Evolutionary conservation across 352 stramenopile genomes (phyloP).

Genomic region (Phytophthora chlamydospora): DNA sequence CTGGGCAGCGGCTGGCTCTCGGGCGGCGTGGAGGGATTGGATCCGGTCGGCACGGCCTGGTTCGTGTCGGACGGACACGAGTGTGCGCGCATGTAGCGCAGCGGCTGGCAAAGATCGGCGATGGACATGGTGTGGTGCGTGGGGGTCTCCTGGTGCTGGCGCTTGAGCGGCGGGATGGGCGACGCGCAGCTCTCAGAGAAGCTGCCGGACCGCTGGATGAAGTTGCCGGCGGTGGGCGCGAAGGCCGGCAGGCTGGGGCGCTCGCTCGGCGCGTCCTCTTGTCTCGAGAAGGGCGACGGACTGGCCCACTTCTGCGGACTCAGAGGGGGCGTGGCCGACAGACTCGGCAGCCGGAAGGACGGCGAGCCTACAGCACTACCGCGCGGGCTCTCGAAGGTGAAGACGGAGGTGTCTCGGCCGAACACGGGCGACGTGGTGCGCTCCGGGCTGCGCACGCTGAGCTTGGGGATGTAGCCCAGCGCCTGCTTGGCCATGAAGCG

Average conservation of each 20-base stretch:
- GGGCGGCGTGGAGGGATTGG: constrained; percentile 5
- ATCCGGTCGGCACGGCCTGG: constrained; percentile 4
- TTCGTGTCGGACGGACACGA: constrained; percentile 82
- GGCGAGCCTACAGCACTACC: constrained; percentile 29
- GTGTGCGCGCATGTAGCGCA: constrained; percentile 65
- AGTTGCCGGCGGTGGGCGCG: constrained; percentile 24
- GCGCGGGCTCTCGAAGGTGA: constrained; percentile 36
- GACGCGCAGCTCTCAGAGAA: constrained; percentile 43
- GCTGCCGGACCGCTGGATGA: constrained; percentile 35
- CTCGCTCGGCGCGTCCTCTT: constrained; percentile 18
- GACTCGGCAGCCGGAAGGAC: constrained; percentile 55
- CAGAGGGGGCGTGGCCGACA: constrained; percentile 46
- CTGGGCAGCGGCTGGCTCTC: neutral
- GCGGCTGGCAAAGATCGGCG: constrained; percentile 61
- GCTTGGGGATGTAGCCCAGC: constrained; percentile 64
- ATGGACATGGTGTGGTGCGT: constrained; percentile 42
- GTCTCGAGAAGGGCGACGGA: constrained; percentile 25
- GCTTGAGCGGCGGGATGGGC: constrained; percentile 45
- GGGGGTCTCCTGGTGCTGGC: constrained; percentile 29
- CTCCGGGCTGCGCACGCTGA: constrained; percentile 39
- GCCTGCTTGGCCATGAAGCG: constrained; percentile 71
- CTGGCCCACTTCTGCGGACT: constrained; percentile 52
- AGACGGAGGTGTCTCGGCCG: constrained; percentile 1
- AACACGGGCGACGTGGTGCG: constrained; percentile 27
- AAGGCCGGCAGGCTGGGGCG: constrained; percentile 31